These are phyloP conservation scores for Sclerotinia borealis DNA, from an alignment of 2,329 filamentous ascomycete species.

Conservation along the genomic window DNA sequence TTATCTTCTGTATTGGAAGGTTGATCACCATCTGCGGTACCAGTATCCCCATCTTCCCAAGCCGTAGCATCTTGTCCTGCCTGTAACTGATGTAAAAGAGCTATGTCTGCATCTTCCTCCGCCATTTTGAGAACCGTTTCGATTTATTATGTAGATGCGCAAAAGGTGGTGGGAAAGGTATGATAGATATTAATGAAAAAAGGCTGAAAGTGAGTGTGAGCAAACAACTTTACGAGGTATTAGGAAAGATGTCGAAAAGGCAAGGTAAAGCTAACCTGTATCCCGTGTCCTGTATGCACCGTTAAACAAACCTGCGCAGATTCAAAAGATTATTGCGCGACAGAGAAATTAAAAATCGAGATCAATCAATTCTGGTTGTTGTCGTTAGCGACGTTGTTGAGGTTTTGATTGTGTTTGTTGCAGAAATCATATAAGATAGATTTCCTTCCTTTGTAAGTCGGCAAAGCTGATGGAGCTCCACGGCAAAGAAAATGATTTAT, in stretches of 20 bases:
- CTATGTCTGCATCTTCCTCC: conserved; percentile 35
- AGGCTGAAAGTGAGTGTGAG: not conserved
- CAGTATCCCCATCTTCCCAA: conserved; percentile 29
- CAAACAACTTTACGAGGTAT: not conserved
- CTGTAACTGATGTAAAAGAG: conserved; percentile 34
- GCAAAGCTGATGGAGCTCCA: not conserved
- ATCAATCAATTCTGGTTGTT: too few relatives aligned
- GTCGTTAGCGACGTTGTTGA: too few relatives aligned
- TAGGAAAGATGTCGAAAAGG: not conserved
- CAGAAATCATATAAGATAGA: not conserved
- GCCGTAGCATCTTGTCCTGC: conserved; percentile 30
- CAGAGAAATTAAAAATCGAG: not conserved
- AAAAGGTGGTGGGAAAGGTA: not conserved
- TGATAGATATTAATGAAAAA: not conserved
- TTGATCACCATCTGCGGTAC: conserved; percentile 27
- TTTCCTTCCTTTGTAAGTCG: not conserved
- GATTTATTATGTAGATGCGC: conserved; percentile 2
- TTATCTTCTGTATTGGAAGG: conserved; percentile 34
- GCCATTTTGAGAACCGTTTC: conserved; percentile 25
- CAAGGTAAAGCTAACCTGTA: not conserved
- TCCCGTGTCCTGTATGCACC: not conserved
- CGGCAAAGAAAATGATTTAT: not conserved
- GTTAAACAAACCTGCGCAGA: not conserved
- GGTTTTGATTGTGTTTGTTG: not conserved
- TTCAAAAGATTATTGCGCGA: conserved; percentile 1